Evolutionary conservation across 495 filamentous ascomycete species (phyloP).

Genomic region (Aspergillus nidulans): DNA sequence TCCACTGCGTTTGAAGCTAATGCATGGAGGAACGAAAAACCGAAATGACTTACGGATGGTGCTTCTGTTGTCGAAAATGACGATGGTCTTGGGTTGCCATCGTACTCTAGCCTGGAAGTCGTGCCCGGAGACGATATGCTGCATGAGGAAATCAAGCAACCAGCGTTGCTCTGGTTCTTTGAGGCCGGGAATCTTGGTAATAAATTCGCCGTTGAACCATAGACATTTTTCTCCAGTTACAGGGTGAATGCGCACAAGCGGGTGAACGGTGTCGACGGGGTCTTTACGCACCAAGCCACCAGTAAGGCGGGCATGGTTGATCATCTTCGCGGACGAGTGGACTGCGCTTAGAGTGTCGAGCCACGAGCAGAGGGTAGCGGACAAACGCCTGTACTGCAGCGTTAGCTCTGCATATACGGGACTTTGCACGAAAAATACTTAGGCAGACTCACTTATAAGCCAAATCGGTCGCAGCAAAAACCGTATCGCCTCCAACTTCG

Average conservation of each 20-base stretch:
- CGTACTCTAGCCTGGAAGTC: constrained; percentile 88
- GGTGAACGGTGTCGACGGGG: constrained; percentile 64
- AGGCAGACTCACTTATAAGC: constrained; percentile 56
- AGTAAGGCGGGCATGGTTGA: constrained; percentile 56
- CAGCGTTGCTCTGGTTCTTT: constrained; percentile 55
- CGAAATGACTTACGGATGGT: constrained; percentile 48
- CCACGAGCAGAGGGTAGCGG: constrained; percentile 62
- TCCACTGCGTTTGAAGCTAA: neutral
- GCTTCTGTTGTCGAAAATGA: constrained; percentile 74
- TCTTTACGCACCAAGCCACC: constrained; percentile 67
- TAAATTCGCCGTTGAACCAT: constrained; percentile 78
- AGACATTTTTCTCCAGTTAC: constrained; percentile 77
- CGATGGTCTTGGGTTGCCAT: constrained; percentile 77
- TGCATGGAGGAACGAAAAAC: neutral
- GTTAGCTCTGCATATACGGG: constrained; percentile 7
- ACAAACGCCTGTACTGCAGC: constrained; percentile 44
- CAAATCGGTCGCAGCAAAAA: constrained; percentile 70
- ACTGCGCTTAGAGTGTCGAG: constrained; percentile 68
- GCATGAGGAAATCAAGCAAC: constrained; percentile 81
- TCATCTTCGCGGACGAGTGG: constrained; percentile 73
- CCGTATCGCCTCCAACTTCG: constrained; percentile 68
- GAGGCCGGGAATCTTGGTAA: constrained; percentile 69
- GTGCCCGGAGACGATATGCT: constrained; percentile 74
- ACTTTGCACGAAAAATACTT: neutral
- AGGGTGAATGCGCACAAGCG: constrained; percentile 69